A percentile compares a stretch with the other conserved stretches of the same genome.
Conservation (phyloP, 306 rosid species). For the Castanea sativa region DNA sequence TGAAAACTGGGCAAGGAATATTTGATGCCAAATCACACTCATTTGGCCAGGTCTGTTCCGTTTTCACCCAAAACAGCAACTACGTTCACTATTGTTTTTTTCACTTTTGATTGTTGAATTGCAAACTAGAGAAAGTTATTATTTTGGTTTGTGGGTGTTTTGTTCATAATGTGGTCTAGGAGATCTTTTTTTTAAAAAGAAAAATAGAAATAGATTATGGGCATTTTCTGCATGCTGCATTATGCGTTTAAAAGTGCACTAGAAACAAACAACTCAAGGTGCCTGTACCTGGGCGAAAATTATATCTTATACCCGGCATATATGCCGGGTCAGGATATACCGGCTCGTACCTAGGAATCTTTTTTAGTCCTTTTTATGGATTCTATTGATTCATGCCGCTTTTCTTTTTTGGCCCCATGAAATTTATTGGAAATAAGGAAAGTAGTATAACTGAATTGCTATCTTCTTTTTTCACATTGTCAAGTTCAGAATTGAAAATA, state of each 20-base stretch:
- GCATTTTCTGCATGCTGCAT: too few relatives aligned
- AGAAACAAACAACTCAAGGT: too few relatives aligned
- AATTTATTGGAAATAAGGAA: background rate
- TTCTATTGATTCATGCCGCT: too few relatives aligned
- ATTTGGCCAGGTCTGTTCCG: constrained; percentile 43
- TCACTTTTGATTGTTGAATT: constrained; percentile 19
- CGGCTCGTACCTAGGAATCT: background rate
- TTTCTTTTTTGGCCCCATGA: background rate
- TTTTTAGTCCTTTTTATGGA: background rate
- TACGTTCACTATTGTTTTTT: background rate
- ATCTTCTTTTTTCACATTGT: background rate
- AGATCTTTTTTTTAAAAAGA: too few relatives aligned
- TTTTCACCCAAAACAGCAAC: background rate
- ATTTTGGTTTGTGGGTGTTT: background rate
- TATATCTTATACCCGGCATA: too few relatives aligned
- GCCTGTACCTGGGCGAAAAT: too few relatives aligned
- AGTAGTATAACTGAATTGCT: background rate
- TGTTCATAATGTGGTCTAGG: too few relatives aligned
- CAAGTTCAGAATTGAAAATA: background rate
- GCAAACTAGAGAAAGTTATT: background rate
- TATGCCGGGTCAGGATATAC: too few relatives aligned
- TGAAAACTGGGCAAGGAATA: constrained; percentile 61
- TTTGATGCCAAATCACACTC: constrained; percentile 54
- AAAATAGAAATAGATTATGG: too few relatives aligned
- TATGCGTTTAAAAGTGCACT: too few relatives aligned